These are phyloP conservation scores for Phytophthora fragariae DNA, from an alignment of 352 stramenopile species.

Conservation along the genomic window DNA sequence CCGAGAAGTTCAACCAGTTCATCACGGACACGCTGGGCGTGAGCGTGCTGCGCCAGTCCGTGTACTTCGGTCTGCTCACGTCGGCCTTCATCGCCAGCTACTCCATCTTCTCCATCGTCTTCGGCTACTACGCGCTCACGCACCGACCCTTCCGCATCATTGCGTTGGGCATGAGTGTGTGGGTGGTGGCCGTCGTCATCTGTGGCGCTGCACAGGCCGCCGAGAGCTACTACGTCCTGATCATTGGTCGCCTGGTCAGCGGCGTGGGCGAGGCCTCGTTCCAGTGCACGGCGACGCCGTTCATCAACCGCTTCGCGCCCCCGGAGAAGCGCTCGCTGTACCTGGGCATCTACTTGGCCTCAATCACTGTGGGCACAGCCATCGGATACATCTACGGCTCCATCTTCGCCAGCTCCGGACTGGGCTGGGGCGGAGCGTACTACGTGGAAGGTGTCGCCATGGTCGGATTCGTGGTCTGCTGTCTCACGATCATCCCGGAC, in stretches of 20 bases:
- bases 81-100: constrained; percentile 96
- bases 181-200: constrained; percentile 90
- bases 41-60: constrained; percentile 63
- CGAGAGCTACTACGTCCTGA: constrained; percentile 91
- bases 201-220: constrained; percentile 78
- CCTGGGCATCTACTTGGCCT: constrained; percentile 93
- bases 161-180: constrained; percentile 88
- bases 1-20: constrained; percentile 93
- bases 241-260: constrained; percentile 87
- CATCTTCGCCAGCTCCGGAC: constrained; percentile 56
- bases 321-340: constrained; percentile 80
- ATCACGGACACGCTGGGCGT: constrained; percentile 82
- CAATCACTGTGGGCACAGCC: constrained; percentile 92
- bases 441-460: constrained; percentile 90
- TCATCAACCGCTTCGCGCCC: constrained; percentile 92
- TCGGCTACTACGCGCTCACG: constrained; percentile 91
- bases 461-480: constrained; percentile 74
- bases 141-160: constrained; percentile 93
- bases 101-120: constrained; percentile 91
- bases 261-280: constrained; percentile 94
- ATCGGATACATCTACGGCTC: constrained; percentile 93
- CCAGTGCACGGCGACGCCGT: constrained; percentile 92
- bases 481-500: constrained; percentile 63
- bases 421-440: constrained; percentile 88
- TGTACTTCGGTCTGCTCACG: constrained; percentile 90